These are phyloP conservation scores for Camelina sativa DNA, from an alignment of 345 rosid species.

Conservation along the genomic window DNA sequence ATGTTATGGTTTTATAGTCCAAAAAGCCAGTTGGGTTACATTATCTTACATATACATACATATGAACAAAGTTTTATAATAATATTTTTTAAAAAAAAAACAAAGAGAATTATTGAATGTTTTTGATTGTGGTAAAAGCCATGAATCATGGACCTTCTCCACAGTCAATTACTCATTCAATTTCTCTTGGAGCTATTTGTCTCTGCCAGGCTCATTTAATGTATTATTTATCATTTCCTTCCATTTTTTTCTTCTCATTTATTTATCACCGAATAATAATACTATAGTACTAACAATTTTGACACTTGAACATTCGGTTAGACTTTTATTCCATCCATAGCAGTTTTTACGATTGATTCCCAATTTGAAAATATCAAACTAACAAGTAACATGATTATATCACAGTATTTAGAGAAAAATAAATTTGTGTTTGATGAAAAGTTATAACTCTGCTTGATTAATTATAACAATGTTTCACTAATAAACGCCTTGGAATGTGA, in stretches of 20 bases:
- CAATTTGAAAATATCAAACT: not conserved
- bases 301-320: conserved; percentile 1
- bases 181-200: conserved; percentile 43
- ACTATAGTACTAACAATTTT: not conserved
- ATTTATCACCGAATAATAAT: conserved; percentile 5
- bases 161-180: conserved; percentile 33
- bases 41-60: conserved; percentile 2
- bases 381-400: not conserved
- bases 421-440: no score
- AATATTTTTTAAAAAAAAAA: not conserved
- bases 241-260: not conserved
- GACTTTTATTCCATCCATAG: not conserved
- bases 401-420: no score
- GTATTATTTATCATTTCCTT: conserved; percentile 8
- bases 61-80: conserved; percentile 7
- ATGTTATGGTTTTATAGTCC: conserved; percentile 12
- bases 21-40: conserved; percentile 39
- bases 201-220: conserved; percentile 33
- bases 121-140: conserved; percentile 41
- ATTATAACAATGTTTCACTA: no score
- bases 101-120: conserved; percentile 35
- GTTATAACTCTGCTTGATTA: no score
- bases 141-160: conserved; percentile 42
- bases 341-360: not conserved
- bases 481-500: not conserved